Base-by-base conservation (phyloP, 768 basidiomycete genomes). In the Amanita pseudoporphyria region DNA sequence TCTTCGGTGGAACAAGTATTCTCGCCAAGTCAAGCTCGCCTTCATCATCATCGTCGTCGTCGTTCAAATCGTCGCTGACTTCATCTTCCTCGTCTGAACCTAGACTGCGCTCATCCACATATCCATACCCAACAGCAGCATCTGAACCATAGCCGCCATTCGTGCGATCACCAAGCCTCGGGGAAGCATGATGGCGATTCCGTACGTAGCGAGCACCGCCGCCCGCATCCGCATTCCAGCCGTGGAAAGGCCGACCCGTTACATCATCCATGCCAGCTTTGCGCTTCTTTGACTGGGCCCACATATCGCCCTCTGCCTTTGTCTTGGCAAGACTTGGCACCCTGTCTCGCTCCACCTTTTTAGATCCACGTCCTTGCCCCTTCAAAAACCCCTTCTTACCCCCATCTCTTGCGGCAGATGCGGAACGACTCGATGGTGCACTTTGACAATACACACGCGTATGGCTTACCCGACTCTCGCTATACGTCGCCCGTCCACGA, bases 371-470 rank as follows among this genome's bases (percentile, higher is more conserved):
- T 53, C 51, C 54, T 52, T 49, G 38, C 44, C 53, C 60, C 58
- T 62, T 58, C 59, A 60, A 59, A 46, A 62, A 48, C 54, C 61
- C 57, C 40, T 54, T 50, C 46, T 45, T 54, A 42, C 36, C 53
- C 53, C 46, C 57, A 40, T 38, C 56, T 37, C 36, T 56, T 56
- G 63, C 62, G 24, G 56, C 64, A 6, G 83, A 86, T 9, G 70
- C 68, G 0, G 77, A 67, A 2, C 84, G 72, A 40, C 83, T 85
- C 4, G 72, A 73, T 3, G 86, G 84, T 4, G 84, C 82, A 57
- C 84, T 85, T 45, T 78, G 68, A 59, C 86, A 87, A 39, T 80
- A 67, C 24, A 87, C 85, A 26, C 70, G 69, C 30, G 77, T 77
- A 24, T 68, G 69, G 14, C 70, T 71, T 5, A 87, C 70, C 49